These are phyloP conservation scores for Venturia aucupariae DNA, from an alignment of 2,329 filamentous ascomycete species.

Conservation along the genomic window DNA sequence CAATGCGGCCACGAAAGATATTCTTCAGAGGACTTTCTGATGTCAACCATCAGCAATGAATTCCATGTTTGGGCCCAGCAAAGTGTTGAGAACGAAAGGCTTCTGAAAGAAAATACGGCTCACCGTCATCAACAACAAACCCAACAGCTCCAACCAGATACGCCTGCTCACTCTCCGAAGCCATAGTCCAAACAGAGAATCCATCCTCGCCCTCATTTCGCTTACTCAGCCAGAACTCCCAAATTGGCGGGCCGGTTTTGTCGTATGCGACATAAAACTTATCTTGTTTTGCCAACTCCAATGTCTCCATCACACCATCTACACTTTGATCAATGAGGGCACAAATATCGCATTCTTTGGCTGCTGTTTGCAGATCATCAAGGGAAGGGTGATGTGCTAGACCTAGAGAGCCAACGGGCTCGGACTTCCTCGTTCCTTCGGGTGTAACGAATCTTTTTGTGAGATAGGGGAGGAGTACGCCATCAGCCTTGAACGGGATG, in stretches of 20 bases:
- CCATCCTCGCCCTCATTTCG: neutral
- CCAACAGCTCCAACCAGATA: constrained; percentile 2
- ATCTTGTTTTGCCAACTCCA: neutral
- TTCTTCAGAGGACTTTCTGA: neutral
- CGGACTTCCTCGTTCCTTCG: neutral
- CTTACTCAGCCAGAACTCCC: neutral
- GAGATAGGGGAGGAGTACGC: neutral
- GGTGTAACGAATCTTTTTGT: neutral
- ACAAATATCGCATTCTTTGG: neutral
- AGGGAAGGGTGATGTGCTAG: neutral
- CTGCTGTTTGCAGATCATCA: neutral
- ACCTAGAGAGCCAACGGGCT: neutral
- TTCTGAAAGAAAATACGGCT: neutral
- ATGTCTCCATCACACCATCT: neutral
- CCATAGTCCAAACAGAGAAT: neutral
- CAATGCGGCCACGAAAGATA: neutral
- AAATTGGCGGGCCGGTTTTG: neutral
- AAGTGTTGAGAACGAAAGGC: neutral
- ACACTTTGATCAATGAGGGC: neutral
- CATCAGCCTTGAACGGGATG: neutral
- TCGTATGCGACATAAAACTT: neutral
- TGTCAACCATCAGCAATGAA: neutral
- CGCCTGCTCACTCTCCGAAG: neutral
- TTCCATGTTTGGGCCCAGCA: neutral
- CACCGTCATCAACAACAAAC: constrained; percentile 4